These are phyloP conservation scores for Schoenoplectus tabernaemontani DNA, from an alignment of 202 grass and related monocot genomes.

Conservation along the genomic window DNA sequence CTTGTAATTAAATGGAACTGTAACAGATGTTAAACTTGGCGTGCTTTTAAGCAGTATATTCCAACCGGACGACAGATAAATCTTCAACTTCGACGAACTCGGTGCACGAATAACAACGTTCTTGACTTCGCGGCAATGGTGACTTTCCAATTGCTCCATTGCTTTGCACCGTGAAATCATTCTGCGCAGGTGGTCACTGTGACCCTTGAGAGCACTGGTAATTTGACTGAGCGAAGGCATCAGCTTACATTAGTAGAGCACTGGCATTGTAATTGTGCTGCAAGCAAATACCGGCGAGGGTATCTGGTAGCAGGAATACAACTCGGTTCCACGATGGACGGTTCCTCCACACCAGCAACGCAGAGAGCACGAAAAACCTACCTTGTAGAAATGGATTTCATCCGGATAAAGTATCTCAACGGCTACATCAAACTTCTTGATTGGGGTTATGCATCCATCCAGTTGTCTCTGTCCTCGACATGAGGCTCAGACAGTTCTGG, in stretches of 20 bases:
- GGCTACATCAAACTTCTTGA: conserved; percentile 1
- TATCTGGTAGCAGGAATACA: not conserved
- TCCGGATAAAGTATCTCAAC: not conserved
- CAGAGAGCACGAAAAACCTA: not conserved
- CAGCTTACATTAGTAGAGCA: not conserved
- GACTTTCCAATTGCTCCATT: conserved; percentile 18
- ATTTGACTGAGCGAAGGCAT: not conserved
- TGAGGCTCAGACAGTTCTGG: not conserved
- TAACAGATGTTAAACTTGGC: not conserved
- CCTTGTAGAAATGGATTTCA: not conserved
- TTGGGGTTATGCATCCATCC: not conserved
- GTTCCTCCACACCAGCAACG: conserved; percentile 13
- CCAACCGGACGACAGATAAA: conserved; percentile 11
- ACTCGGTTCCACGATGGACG: not conserved
- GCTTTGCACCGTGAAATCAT: not conserved
- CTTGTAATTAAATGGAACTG: conserved; percentile 1
- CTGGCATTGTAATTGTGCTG: not conserved
- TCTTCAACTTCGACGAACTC: not conserved
- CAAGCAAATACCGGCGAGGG: conserved; percentile 19
- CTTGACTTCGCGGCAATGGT: not conserved
- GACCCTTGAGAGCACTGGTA: not conserved
- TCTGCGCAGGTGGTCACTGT: not conserved
- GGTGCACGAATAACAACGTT: conserved; percentile 10
- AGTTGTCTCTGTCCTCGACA: not conserved
- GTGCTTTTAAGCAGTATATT: conserved; percentile 9